Base-by-base conservation (phyloP, 2,329 filamentous ascomycete species). In the Talaromyces sp. region DNA sequence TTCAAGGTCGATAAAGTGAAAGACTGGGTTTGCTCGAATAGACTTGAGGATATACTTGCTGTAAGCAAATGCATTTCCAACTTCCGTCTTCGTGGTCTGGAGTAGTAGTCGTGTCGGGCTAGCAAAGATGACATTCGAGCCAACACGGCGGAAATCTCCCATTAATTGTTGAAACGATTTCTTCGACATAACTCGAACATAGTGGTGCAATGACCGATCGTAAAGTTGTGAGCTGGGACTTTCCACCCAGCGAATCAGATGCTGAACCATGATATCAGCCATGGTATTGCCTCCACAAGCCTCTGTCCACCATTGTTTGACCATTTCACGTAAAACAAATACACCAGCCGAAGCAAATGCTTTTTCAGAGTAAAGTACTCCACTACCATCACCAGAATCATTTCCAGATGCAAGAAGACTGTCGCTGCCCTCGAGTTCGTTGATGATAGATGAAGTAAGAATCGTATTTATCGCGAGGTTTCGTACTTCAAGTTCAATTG, bases 381-480 rank as follows among this genome's bases (percentile, higher is more conserved):
- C 89, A 0, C 84, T 80, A 0, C 86, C 88, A 60, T 89, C 86
- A 10, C 82, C 82, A 1, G 81, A 73, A 0, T 78, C 81, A 8
- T 83, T 84, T 1, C 88, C 87, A 24, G 90, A 88, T 67, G 96
- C 96, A 72, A 97, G 90, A 0, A 92, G 88, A 24, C 96, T 84
- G 0, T 98, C 92, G 3, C 88, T 87, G 0, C 93, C 93, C 71
- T 99, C 95, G 1, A 96, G 86, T 66, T 98, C 95, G 69, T 97
- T 98, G 80, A 99, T 93, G 10, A 99, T 84, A 0, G 95, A 96
- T 0, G 93, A 96, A 0, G 95, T 97, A 19, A 99, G 81, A 54
- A 99, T 96, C 0, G 96, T 99, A 77, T 99, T 99, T 78, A 99
- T 98, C 4, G 92, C 89, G 14, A 99, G 83, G 70, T 99, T 99